These are phyloP conservation scores for Dictyostelium citrinum DNA, from an alignment of 78 protist genomes.

Conservation along the genomic window DNA sequence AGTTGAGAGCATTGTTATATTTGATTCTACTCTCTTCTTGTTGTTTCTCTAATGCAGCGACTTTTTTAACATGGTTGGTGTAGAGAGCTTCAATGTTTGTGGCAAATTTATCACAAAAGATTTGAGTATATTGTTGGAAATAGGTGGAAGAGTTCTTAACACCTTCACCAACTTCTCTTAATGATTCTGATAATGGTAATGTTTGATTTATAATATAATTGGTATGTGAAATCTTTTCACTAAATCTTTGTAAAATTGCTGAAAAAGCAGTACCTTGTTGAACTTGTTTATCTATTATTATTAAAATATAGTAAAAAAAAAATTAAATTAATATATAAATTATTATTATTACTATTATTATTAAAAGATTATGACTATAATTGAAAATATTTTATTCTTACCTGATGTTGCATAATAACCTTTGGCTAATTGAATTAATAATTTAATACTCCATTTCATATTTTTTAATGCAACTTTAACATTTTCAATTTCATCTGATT, in stretches of 20 bases:
- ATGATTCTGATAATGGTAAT: constrained; percentile 61
- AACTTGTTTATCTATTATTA: constrained; percentile 43
- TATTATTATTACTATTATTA: too few relatives aligned
- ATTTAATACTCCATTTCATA: constrained; percentile 72
- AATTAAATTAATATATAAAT: neutral
- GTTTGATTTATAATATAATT: constrained; percentile 58
- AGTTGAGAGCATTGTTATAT: neutral
- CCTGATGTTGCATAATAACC: constrained; percentile 26
- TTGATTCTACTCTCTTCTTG: constrained; percentile 58
- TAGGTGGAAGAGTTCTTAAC: constrained; percentile 5
- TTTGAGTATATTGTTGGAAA: constrained; percentile 67
- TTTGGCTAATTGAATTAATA: constrained; percentile 43
- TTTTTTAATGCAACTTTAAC: constrained; percentile 32
- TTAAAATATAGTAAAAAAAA: too few relatives aligned
- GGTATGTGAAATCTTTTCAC: constrained; percentile 64
- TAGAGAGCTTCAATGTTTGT: constrained; percentile 19
- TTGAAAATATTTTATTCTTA: neutral
- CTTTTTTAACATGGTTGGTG: constrained; percentile 13
- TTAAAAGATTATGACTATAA: too few relatives aligned
- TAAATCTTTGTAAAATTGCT: constrained; percentile 3
- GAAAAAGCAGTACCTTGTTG: constrained; percentile 49
- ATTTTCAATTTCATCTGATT: constrained; percentile 13
- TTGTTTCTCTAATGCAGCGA: neutral
- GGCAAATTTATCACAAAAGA: constrained; percentile 41
- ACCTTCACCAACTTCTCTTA: constrained; percentile 50